A percentile compares a stretch with the other conserved stretches of the same genome.
phyloP scores from a whole-genome alignment of 106 monocot species.

The Acorus calamus region DNA sequence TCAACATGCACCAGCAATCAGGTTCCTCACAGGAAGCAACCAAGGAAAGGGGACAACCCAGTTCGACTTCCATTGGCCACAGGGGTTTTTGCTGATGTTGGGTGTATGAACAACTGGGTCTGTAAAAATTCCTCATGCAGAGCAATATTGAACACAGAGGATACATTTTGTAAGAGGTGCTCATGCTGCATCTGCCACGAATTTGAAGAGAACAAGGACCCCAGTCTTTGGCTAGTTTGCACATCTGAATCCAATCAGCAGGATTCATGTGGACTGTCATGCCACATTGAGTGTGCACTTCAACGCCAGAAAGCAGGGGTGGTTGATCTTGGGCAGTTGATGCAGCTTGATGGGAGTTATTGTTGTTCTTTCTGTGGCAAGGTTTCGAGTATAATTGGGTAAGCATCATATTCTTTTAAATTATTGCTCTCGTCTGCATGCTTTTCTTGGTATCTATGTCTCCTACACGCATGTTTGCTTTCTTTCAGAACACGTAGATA shows the following conservation, averaged over 20 bases:
- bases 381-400: conserved; percentile 52
- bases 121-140: conserved; percentile 58
- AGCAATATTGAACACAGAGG: conserved; percentile 25
- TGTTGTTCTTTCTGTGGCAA: conserved; percentile 43
- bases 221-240: conserved; percentile 71
- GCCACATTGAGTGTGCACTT: conserved; percentile 52
- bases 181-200: conserved; percentile 63
- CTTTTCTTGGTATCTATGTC: not conserved
- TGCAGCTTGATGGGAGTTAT: conserved; percentile 40
- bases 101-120: not conserved
- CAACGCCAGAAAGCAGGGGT: conserved; percentile 44
- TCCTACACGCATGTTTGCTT: not conserved
- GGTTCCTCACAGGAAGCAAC: no score
- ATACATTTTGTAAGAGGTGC: conserved; percentile 52
- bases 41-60: no score
- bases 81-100: no score
- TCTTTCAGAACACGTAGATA: not conserved
- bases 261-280: conserved; percentile 42
- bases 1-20: no score
- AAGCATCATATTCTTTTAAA: conserved; percentile 2
- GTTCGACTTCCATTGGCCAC: no score
- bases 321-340: conserved; percentile 5
- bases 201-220: conserved; percentile 78
- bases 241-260: conserved; percentile 22
- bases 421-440: not conserved